phyloP scores from a whole-genome alignment of 352 stramenopile species.

The Globisporangium rhizosaccharum region DNA sequence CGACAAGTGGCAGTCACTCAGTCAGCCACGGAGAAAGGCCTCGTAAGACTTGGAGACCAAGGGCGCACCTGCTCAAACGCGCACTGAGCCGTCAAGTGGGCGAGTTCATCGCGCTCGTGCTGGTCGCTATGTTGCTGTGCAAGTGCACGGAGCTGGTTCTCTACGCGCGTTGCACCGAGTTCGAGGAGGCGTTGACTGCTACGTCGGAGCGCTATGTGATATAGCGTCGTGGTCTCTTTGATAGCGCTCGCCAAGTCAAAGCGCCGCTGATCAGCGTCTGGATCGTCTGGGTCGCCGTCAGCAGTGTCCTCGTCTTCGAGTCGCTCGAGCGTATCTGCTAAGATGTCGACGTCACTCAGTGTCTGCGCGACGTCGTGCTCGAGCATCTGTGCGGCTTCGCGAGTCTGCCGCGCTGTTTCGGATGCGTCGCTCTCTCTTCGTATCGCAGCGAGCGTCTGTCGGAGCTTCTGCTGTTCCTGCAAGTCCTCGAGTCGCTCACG shows the following conservation, averaged over 20 bases:
- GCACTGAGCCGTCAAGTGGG: conserved; percentile 4
- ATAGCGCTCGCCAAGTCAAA: neutral
- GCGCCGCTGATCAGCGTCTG: too few relatives aligned
- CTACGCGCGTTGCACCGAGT: conserved; percentile 3
- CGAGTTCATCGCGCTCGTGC: conserved; percentile 8
- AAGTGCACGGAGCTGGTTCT: conserved; percentile 3
- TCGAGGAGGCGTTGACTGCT: conserved; percentile 10
- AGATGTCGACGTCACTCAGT: conserved; percentile 8
- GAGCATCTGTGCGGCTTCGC: conserved; percentile 1
- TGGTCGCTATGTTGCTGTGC: conserved; percentile 3
- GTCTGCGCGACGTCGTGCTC: conserved; percentile 8
- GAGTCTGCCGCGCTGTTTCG: neutral
- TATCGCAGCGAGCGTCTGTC: neutral
- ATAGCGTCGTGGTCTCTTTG: neutral
- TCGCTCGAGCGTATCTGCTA: neutral
- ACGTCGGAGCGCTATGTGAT: conserved; percentile 2
- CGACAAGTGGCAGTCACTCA: neutral
- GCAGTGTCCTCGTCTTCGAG: conserved; percentile 8
- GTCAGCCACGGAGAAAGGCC: neutral
- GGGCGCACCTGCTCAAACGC: conserved; percentile 14
- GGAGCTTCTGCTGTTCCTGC: conserved; percentile 10
- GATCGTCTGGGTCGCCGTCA: neutral
- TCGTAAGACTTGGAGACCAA: neutral
- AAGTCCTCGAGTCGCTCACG: conserved; percentile 1
- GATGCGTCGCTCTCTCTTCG: neutral